Conservation (phyloP, 208 protist genomes). For the Porcisia deanei region DNA sequence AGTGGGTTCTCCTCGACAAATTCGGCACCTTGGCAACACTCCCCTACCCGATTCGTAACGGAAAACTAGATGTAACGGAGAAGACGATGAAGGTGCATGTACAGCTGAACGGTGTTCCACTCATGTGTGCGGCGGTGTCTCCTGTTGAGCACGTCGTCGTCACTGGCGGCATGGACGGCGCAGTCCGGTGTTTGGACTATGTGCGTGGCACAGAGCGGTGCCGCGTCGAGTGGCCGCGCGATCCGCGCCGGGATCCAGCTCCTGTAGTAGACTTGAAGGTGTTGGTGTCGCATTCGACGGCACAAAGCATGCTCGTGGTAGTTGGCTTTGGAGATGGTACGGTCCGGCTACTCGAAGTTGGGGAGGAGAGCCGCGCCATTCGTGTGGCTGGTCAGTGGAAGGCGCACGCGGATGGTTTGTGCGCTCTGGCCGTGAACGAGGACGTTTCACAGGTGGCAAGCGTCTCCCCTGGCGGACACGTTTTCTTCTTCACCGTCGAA, state of each 20-base stretch:
- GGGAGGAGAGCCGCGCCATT: slow-evolving; percentile 16
- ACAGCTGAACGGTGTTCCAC: slow-evolving; percentile 90
- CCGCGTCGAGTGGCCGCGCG: slow-evolving; percentile 19
- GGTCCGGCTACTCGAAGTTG: slow-evolving; percentile 66
- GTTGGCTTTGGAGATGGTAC: slow-evolving; percentile 89
- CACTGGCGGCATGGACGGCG: slow-evolving; percentile 92
- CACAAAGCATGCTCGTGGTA: slow-evolving; percentile 43
- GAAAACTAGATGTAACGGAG: neutral
- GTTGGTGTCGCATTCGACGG: slow-evolving; percentile 14
- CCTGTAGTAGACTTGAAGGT: slow-evolving; percentile 24
- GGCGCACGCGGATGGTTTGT: slow-evolving; percentile 65
- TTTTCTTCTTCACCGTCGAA: slow-evolving; percentile 94
- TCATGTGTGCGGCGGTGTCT: slow-evolving; percentile 82
- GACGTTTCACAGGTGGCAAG: slow-evolving; percentile 80
- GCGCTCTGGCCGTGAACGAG: slow-evolving; percentile 59
- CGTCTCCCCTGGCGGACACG: slow-evolving; percentile 65
- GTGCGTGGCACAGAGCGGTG: slow-evolving; percentile 60
- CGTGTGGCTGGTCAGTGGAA: slow-evolving; percentile 54
- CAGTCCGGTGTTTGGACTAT: slow-evolving; percentile 92
- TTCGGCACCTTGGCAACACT: slow-evolving; percentile 50
- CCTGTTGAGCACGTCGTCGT: slow-evolving; percentile 77
- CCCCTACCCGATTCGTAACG: slow-evolving; percentile 22
- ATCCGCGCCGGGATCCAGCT: neutral
- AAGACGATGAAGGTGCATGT: slow-evolving; percentile 19
- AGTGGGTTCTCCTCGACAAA: slow-evolving; percentile 91